Base-by-base conservation (phyloP, 495 filamentous ascomycete genomes). In the Aspergillus steynii region DNA sequence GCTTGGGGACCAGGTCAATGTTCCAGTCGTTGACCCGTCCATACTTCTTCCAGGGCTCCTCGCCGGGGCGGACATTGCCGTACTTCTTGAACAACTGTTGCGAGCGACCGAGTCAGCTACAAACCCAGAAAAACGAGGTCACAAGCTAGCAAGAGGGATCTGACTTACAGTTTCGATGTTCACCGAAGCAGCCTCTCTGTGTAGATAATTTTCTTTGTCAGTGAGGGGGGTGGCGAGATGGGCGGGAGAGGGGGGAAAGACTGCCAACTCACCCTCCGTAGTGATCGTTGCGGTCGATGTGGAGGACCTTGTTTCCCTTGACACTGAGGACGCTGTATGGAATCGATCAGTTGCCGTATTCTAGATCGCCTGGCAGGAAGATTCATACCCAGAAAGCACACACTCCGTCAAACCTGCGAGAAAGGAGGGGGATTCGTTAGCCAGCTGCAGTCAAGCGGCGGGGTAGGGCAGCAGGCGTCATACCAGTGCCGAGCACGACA, bases 241-340 rank as follows among this genome's bases (percentile, higher is more conserved):
- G 52, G 53, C 28, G 46, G 53, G 42, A 45, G 12, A 10, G 26
- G 37, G 37, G 37, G 31, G 7, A 3, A 42, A 42, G 37, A 61
- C 64, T 64, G 58, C 61, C 58, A 31, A 85, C 90, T 64, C 76
- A 96, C 93, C 92, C 96, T 84, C 95, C 95, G 75, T 99, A 99
- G 80, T 98, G 93, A 71, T 97, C 93, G 76, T 98, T 98, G 77
- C 95, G 89, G 78, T 99, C 95, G 72, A 99, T 97, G 81, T 99
- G 96, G 61, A 99, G 84, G 60, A 99, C 96, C 81, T 97, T 98
- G 83, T 96, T 95, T 63, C 95, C 95, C 82, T 98, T 97, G 59
- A 98, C 96, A 78, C 94, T 97, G 74, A 99, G 83, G 61, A 99
- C 95, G 74, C 91, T 95, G 56, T 45, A 62, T 59, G 48, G 47